Percentiles rank a stretch among this genome's conserved stretches.
These are phyloP conservation scores for Aspergillus ellipticus DNA, from an alignment of 495 filamentous ascomycete species.

Conservation along the genomic window DNA sequence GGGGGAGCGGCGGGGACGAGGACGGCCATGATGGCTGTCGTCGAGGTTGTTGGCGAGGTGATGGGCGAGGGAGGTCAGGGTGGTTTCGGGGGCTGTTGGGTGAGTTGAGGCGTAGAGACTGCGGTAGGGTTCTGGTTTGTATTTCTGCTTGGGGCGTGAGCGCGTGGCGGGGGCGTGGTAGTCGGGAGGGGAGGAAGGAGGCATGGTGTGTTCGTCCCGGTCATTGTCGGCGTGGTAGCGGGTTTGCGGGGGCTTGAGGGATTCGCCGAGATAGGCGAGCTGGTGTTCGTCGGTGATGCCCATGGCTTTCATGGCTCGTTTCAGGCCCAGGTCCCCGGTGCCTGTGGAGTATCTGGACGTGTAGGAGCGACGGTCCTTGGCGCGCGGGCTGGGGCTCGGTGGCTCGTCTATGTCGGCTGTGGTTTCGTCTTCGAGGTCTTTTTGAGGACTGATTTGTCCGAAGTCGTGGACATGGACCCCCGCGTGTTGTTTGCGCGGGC, in stretches of 20 bases:
- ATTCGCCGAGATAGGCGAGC: conserved; percentile 28
- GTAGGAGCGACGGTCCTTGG: conserved; percentile 27
- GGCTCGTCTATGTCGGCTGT: conserved; percentile 36
- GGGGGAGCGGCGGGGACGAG: conserved; percentile 19
- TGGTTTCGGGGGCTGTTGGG: conserved; percentile 6
- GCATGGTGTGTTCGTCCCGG: conserved; percentile 12
- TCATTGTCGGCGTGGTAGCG: conserved; percentile 3
- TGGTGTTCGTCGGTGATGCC: conserved; percentile 30
- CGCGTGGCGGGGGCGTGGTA: conserved; percentile 20
- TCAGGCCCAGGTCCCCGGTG: conserved; percentile 26
- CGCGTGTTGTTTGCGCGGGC: conserved; percentile 32
- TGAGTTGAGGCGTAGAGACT: conserved; percentile 15
- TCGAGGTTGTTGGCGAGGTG: conserved; percentile 14
- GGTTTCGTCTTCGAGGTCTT: conserved; percentile 23
- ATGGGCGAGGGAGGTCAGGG: conserved; percentile 22
- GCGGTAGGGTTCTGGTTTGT: conserved; percentile 23
- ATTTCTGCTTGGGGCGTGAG: conserved; percentile 16
- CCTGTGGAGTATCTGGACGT: conserved; percentile 18
- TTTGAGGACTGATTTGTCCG: conserved; percentile 23
- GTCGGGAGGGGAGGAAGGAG: conserved; percentile 37
- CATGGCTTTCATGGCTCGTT: conserved; percentile 22
- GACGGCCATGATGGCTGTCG: conserved; percentile 18
- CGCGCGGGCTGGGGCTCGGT: conserved; percentile 41
- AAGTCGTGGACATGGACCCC: conserved; percentile 34
- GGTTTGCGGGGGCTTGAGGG: conserved; percentile 18